Evolutionary conservation across 768 basidiomycete genomes (phyloP).

Genomic region (Dioszegia aurantiaca): DNA sequence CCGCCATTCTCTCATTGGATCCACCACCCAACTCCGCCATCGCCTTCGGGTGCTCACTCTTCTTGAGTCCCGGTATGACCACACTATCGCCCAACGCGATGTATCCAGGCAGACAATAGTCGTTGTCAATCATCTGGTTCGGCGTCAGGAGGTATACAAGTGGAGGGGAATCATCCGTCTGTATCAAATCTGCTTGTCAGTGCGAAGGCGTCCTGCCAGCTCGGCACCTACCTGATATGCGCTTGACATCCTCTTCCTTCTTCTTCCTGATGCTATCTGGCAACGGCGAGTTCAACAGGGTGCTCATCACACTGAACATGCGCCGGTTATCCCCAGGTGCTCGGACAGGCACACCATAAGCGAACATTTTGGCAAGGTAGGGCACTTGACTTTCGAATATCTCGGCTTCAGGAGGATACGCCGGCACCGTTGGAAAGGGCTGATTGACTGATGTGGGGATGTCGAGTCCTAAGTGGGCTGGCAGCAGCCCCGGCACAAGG

Average conservation of each 20-base stretch:
- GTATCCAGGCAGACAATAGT: constrained; percentile 85
- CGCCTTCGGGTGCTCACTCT: background rate
- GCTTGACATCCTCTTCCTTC: constrained; percentile 54
- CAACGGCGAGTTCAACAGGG: constrained; percentile 77
- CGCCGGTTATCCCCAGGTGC: constrained; percentile 83
- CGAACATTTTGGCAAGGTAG: constrained; percentile 68
- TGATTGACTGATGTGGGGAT: constrained; percentile 61
- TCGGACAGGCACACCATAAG: constrained; percentile 86
- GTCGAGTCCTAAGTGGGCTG: constrained; percentile 61
- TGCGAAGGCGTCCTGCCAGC: constrained; percentile 15
- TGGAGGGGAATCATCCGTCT: constrained; percentile 60
- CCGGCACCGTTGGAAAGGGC: constrained; percentile 56
- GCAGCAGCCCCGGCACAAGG: constrained; percentile 81
- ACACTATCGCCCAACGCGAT: constrained; percentile 58
- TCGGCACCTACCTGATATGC: constrained; percentile 47
- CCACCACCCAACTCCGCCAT: background rate
- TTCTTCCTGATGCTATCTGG: constrained; percentile 59
- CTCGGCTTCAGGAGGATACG: constrained; percentile 48
- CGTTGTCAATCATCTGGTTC: constrained; percentile 90
- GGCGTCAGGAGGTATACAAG: constrained; percentile 69
- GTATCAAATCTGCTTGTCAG: constrained; percentile 24
- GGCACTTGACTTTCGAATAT: constrained; percentile 57
- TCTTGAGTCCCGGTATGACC: constrained; percentile 1
- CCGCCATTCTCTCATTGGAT: background rate
- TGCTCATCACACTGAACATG: constrained; percentile 79